These are phyloP conservation scores for Allium sativum DNA, from an alignment of 106 monocot genomes.

Conservation along the genomic window DNA sequence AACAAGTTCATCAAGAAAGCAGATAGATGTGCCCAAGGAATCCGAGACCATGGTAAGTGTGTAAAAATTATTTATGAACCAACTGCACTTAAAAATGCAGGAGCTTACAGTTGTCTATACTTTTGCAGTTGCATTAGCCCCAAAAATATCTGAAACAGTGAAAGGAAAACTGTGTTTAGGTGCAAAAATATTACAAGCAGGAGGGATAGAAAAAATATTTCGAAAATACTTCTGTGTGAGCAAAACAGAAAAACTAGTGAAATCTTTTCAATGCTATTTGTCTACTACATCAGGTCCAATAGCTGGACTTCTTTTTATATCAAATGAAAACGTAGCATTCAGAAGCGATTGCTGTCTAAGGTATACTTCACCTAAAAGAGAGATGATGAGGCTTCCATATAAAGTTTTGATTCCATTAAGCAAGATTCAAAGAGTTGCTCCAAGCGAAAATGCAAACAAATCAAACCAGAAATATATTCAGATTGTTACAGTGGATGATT, in stretches of 20 bases:
- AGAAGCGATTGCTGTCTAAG: conserved; percentile 16
- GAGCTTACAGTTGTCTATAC: not conserved
- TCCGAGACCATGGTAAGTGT: conserved; percentile 3
- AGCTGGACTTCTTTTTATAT: conserved; percentile 25
- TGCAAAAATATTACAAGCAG: not conserved
- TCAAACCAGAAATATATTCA: conserved; percentile 53
- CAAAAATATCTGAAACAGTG: conserved; percentile 7
- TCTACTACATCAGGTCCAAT: conserved; percentile 35
- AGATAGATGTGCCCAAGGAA: conserved; percentile 11
- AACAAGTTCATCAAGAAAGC: conserved; percentile 13
- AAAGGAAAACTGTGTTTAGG: not conserved
- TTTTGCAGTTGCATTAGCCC: conserved; percentile 19
- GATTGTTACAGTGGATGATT: conserved; percentile 32
- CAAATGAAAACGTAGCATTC: conserved; percentile 27
- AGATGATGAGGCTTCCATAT: conserved; percentile 15
- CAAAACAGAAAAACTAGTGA: conserved; percentile 29
- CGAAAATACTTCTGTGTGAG: conserved; percentile 15
- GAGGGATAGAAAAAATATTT: conserved; percentile 23
- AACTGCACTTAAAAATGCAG: not conserved
- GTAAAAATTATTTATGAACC: too few species aligned
- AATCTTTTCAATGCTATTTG: conserved; percentile 28
- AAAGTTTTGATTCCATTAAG: conserved; percentile 9
- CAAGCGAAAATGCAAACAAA: conserved; percentile 26
- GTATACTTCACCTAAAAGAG: conserved; percentile 19
- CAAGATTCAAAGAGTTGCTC: conserved; percentile 27